Base-by-base conservation (phyloP, 1,139 yeast species). In the Saccharomyces uvarum region DNA sequence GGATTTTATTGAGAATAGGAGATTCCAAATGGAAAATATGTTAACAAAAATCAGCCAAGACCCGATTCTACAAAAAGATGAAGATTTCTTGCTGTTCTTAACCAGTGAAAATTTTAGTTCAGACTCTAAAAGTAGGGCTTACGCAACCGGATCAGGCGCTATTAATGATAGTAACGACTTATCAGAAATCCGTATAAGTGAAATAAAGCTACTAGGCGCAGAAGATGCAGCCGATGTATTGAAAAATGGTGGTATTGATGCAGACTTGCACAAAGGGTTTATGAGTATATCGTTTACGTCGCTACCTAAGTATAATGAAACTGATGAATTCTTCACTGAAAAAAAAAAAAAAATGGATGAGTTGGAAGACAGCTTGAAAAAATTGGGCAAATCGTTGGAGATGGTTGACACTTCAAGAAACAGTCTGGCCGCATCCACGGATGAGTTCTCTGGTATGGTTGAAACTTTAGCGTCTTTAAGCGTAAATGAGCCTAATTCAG, bases 1-100 rank as follows among this genome's bases (percentile, higher is more conserved):
- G 61, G 90, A 84, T 64, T 90, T 93, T 65, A 84, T 93, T 53
- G 98, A 91, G 68, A 83, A 82, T 60, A 80, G 99, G 70, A 76
- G 98, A 57, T 74, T 84, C 46, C 89, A 95, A n/a, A 76, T 93
- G 68, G 97, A 91, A 66, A 82, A 80, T 61, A 95, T 93, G 99
- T 77, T 93, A 57, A 74, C 70, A 55, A 86, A 86, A 65, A 85
- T 88, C 32, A 75, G 86, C 9, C 72, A 72, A 49, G 82, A 80
- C 57, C 77, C 82, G 0, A 66, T 68, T 2, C 74, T 93, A 52
- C 83, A 83, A 60, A 76, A 75, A 46, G 98, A 93, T 69, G 75
- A 78, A 1, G 97, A 89, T 67, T 86, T 90, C 60, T 72, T 82
- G 38, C 77, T 88, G 73, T 95, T 93, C 67, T 73, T 95, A 61